Percentiles rank a stretch among this genome's conserved stretches.
Conservation (phyloP, 2,329 filamentous ascomycete species). For the Botrytis medusae region DNA sequence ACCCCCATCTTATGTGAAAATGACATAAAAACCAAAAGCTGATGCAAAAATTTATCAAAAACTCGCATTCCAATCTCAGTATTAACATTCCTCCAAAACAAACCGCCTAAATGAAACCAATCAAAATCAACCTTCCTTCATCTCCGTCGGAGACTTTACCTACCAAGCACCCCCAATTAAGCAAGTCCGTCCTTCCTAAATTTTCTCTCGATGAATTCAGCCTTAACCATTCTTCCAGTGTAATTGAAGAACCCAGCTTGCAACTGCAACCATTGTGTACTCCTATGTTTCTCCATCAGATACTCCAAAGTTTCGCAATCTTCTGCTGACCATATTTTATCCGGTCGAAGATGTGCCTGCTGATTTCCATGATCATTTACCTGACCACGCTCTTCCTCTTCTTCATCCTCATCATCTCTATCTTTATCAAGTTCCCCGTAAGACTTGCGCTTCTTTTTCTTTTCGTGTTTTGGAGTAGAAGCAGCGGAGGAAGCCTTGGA, state of each 20-base stretch:
- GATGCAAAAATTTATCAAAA: neutral
- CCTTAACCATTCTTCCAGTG: conserved; percentile 38
- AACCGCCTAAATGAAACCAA: neutral
- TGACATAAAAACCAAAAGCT: neutral
- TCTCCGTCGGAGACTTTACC: neutral
- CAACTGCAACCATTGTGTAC: conserved; percentile 38
- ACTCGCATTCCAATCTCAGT: neutral
- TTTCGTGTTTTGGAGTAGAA: neutral
- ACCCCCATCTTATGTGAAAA: neutral
- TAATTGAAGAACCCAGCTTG: conserved; percentile 39
- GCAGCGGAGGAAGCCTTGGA: neutral
- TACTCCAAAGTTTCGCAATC: conserved; percentile 38
- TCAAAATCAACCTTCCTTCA: too few species aligned
- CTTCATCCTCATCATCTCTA: neutral
- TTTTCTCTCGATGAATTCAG: conserved; percentile 38
- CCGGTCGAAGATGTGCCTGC: conserved; percentile 25
- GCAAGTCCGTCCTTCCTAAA: conserved; percentile 32
- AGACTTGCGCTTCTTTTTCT: conserved; percentile 15
- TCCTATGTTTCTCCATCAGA: conserved; percentile 30
- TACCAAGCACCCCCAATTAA: neutral
- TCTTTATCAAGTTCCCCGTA: conserved; percentile 7
- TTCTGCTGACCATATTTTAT: conserved; percentile 33
- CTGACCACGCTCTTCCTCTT: neutral
- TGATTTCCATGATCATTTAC: conserved; percentile 3
- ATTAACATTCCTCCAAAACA: neutral